A percentile compares a stretch with the other conserved stretches of the same genome.
phyloP scores from a whole-genome alignment of 2,329 filamentous ascomycete genomes.

The Rhytidhysteron rufulum region DNA sequence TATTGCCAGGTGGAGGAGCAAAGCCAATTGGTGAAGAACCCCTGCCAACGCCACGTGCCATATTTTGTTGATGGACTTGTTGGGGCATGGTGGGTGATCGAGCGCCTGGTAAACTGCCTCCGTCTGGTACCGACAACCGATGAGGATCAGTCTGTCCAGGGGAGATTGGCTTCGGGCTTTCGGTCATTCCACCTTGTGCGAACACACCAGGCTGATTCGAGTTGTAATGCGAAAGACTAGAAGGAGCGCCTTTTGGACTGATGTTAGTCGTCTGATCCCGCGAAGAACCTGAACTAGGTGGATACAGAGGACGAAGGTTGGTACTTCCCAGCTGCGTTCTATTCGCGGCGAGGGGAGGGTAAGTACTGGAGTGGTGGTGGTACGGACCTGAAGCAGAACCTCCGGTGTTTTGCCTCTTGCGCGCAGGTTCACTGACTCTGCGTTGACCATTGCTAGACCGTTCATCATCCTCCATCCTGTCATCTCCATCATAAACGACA shows the following conservation, averaged over 20 bases:
- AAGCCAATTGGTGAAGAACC: constrained; percentile 50
- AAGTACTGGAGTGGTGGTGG: constrained; percentile 68
- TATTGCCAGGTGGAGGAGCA: constrained; percentile 39
- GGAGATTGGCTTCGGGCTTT: constrained; percentile 81
- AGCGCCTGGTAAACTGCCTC: constrained; percentile 47
- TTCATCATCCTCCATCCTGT: constrained; percentile 53
- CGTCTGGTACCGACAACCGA: constrained; percentile 52
- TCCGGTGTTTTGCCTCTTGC: constrained; percentile 62
- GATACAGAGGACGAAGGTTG: constrained; percentile 28
- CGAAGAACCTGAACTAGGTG: constrained; percentile 23
- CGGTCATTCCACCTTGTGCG: constrained; percentile 69
- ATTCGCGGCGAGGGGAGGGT: constrained; percentile 61
- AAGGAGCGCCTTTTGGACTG: constrained; percentile 34
- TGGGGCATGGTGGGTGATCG: constrained; percentile 64
- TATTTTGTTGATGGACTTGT: constrained; percentile 63
- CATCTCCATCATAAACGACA: constrained; percentile 56
- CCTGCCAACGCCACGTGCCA: constrained; percentile 55
- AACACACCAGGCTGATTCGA: constrained; percentile 56
- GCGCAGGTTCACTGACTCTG: constrained; percentile 68
- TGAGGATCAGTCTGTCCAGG: constrained; percentile 56
- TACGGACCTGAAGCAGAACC: constrained; percentile 56
- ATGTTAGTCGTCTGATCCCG: constrained; percentile 38
- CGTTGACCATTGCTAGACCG: constrained; percentile 43
- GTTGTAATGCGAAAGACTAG: constrained; percentile 32
- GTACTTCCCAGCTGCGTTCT: constrained; percentile 22